phyloP scores from a whole-genome alignment of 768 basidiomycete species.

The Butyriboletus loyo region DNA sequence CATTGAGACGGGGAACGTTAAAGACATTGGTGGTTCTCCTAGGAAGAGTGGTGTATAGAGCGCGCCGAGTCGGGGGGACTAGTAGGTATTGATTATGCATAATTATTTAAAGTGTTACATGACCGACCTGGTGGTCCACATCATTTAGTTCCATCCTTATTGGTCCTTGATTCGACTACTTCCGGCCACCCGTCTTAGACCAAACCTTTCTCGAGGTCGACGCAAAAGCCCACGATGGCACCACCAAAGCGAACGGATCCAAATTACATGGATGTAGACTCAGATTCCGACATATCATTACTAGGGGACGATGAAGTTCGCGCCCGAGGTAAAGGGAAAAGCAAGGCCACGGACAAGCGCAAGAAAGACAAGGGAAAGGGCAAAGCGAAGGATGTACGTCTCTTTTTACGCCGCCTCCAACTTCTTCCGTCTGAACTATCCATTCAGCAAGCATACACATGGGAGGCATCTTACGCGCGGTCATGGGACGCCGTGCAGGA shows the following conservation, averaged over 20 bases:
- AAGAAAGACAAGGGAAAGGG: slow-evolving; percentile 51
- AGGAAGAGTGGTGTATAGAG: background rate
- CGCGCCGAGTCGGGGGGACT: background rate
- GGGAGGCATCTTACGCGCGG: slow-evolving; percentile 93
- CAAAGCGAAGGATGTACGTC: slow-evolving; percentile 34
- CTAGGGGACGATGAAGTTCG: slow-evolving; percentile 47
- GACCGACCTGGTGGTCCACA: background rate
- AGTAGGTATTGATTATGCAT: background rate
- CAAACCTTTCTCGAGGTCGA: background rate
- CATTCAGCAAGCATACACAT: slow-evolving; percentile 78
- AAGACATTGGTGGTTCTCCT: background rate
- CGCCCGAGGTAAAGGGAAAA: slow-evolving; percentile 56
- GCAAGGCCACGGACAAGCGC: slow-evolving; percentile 49
- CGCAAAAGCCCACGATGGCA: slow-evolving; percentile 16
- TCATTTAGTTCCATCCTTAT: background rate
- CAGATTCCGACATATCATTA: slow-evolving; percentile 70
- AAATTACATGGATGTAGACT: slow-evolving; percentile 55
- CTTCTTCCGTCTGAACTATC: slow-evolving; percentile 1
- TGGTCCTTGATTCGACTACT: background rate
- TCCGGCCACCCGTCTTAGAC: background rate
- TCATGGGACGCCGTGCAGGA: slow-evolving; percentile 98
- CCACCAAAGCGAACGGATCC: slow-evolving; percentile 27
- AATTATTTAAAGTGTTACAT: no score
- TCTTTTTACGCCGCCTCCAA: background rate
- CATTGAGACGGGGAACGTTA: slow-evolving; percentile 12